Base-by-base conservation (phyloP, 2,329 filamentous ascomycete species). In the Sclerotinia sclerotiorum region DNA sequence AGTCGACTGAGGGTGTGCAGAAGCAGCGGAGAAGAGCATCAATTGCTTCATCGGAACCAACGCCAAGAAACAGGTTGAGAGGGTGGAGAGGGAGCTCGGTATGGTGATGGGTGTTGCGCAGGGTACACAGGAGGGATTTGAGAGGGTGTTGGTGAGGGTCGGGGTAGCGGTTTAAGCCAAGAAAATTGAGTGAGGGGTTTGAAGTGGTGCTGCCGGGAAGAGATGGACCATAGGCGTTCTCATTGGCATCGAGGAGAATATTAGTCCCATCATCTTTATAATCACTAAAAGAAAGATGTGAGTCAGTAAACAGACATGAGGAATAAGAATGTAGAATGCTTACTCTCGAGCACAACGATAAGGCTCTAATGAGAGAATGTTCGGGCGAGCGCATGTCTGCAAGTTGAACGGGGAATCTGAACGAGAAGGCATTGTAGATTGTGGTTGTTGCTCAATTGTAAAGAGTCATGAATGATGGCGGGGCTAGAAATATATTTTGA, bases 221-320 rank as follows among this genome's bases (percentile, higher is more conserved):
- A 1, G 92, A 90, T 0, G 95, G 94, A 0, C 95, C 95, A 76
- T 90, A 97, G 69, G 95, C 93, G 77, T 99, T 99, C 82, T 99
- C 95, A 77, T 99, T 99, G 74, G 95, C 95, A 79, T 99, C 95
- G 73, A 99, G 90, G 65, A 99, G 89, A 76, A 98, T 88, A 77
- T 98, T 98, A 69, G 89, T 94, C 74, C 95, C 95, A 78, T 99
- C 91, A 79, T 99, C 94, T 82, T 99, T 97, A 86, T 99, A 98
- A 85, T 99, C 95, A 82, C 93, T 96, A 77, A 48, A 55, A 32
- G 15, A 63, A 60, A 76, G 63, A 74, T 72, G 74, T 77, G 73
- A 82, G 73, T 79, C 73, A 73, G 68, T 51, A 17, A 39, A 39
- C 29, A 27, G 15, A 65, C 3, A 29, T 39, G 5, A 5, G 15